Evolutionary conservation across 257 asterid genomes (phyloP).

Genomic region (Petrea volubilis): DNA sequence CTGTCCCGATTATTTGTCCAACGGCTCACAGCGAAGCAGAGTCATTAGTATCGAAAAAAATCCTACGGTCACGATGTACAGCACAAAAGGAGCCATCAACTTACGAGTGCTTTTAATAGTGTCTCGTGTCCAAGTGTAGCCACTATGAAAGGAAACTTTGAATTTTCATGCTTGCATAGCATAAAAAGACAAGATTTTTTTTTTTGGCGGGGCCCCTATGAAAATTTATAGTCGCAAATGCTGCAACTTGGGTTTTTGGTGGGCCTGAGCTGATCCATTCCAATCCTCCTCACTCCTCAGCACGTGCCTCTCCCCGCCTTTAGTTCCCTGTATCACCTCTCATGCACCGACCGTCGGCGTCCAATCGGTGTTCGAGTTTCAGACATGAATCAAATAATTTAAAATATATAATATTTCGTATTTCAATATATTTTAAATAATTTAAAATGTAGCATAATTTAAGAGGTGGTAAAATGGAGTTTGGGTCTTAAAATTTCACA

Average conservation of each 20-base stretch:
- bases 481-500: too few species aligned
- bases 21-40: neutral
- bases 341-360: too few species aligned
- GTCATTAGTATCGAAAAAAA: neutral
- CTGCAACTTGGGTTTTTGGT: slow-evolving; percentile 9
- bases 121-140: neutral
- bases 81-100: neutral
- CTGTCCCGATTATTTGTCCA: too few species aligned
- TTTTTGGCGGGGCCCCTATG: neutral
- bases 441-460: too few species aligned
- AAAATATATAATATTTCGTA: too few species aligned
- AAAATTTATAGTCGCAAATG: neutral
- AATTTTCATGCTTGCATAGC: too few species aligned
- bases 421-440: too few species aligned
- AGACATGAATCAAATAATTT: too few species aligned
- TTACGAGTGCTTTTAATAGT: neutral
- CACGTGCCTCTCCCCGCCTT: too few species aligned
- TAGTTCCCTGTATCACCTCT: too few species aligned
- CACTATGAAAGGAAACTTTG: neutral
- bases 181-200: neutral
- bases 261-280: slow-evolving; percentile 22
- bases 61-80: neutral
- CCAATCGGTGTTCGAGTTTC: too few species aligned
- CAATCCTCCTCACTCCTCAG: slow-evolving; percentile 27
- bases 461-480: too few species aligned